Base-by-base conservation (phyloP, 768 basidiomycete species). In the Amanita jacksonii region DNA sequence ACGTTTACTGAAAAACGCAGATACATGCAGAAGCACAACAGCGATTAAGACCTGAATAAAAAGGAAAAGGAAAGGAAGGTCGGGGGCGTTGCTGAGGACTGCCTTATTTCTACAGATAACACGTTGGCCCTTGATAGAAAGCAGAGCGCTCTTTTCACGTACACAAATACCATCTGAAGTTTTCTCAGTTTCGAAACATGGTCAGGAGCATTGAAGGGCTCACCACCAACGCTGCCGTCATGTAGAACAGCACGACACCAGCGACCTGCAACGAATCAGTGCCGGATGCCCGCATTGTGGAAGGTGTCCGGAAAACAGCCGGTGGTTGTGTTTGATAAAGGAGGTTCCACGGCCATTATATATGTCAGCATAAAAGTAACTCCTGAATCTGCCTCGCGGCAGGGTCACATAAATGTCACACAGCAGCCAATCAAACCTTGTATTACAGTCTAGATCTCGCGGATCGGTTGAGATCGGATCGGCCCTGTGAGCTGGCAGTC, bases 171-270 rank as follows among this genome's bases (percentile, higher is more conserved):
- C 72, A 74, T 74, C 72, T 75, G n/a, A n/a, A n/a, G n/a, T n/a
- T n/a, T n/a, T n/a, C n/a, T n/a, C n/a, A 39, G 24, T 12, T 13
- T 22, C 1, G 28, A n/a, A 23, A 8, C 2, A 23, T 25, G 5
- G 28, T 43, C 28, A 28, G n/a, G 43, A 48, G 44, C 30, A 35
- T 18, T 32, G 27, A 23, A 19, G 28, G 25, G 70, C 82, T 59
- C 55, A 85, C 82, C 31, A 85, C 74, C 7, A 88, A 65, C 3
- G 85, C 85, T 2, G 84, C 73, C 16, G 62, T 59, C 84, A 88
- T 86, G 66, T 86, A 88, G 62, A 88, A 88, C 5, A 68, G 50
- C 49, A 86, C 83, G 19, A 88, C 85, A n/a, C 60, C 74, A 12
- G 79, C 77, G 36, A 86, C 77, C 57, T 79, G 68, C 45, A 72